Conservation (phyloP, 108 stramenopile genomes). For the Fragilariopsis cylindrus region DNA sequence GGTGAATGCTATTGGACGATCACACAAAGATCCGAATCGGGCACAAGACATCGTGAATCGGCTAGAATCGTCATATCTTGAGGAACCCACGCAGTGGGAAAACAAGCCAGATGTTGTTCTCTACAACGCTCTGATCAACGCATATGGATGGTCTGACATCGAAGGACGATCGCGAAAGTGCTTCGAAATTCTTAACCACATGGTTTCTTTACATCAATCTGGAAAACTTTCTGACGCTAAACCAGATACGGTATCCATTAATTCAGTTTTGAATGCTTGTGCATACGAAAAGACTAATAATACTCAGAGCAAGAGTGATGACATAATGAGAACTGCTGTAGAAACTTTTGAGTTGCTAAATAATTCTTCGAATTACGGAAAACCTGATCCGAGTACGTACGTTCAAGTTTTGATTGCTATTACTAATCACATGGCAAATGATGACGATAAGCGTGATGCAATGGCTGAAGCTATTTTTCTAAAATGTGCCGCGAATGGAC, state of each 20-base stretch:
- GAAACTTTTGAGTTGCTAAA: slow-evolving; percentile 34
- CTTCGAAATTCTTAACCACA: slow-evolving; percentile 34
- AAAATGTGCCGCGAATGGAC: slow-evolving; percentile 29
- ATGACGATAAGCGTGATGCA: not conserved
- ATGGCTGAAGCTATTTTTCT: slow-evolving; percentile 37
- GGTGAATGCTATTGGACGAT: slow-evolving; percentile 30
- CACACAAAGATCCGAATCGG: slow-evolving; percentile 15
- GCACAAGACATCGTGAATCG: slow-evolving; percentile 51
- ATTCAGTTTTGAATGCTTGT: slow-evolving; percentile 62
- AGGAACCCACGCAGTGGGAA: slow-evolving; percentile 16
- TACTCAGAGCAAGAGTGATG: slow-evolving; percentile 13
- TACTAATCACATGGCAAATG: slow-evolving; percentile 26
- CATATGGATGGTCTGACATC: slow-evolving; percentile 45
- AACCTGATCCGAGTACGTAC: slow-evolving; percentile 35
- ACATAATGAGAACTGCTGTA: slow-evolving; percentile 30
- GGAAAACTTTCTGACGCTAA: slow-evolving; percentile 41
- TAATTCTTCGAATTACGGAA: slow-evolving; percentile 16
- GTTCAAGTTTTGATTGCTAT: slow-evolving; percentile 30
- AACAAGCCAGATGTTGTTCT: slow-evolving; percentile 28
- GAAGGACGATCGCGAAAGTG: slow-evolving; percentile 19
- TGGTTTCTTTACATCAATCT: slow-evolving; percentile 43
- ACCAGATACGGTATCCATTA: slow-evolving; percentile 55
- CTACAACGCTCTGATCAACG: slow-evolving; percentile 66
- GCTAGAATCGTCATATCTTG: slow-evolving; percentile 40
- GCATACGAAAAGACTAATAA: slow-evolving; percentile 27